Evolutionary conservation across 2,329 filamentous ascomycete species (phyloP), one percentile per base, ranked within the genome.

Genomic region (Pseudopyrenochaeta lycopersici): DNA sequence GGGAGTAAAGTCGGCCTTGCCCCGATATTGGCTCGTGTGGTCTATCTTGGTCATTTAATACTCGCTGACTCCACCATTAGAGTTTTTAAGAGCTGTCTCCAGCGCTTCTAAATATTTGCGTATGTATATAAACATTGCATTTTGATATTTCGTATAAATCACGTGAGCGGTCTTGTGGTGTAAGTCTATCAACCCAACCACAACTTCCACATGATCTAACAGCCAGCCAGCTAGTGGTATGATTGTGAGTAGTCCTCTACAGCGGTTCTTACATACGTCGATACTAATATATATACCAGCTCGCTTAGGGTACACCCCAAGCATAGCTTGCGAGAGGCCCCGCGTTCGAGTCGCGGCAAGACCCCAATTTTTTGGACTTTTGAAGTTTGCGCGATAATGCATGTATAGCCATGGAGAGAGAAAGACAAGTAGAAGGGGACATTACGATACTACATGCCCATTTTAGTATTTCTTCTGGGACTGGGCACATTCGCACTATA

Each of bases 281-380:
- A 17, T 15, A 7, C 33, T 36, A 36, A 36, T 15, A 36, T 36
- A 27, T 42, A 27, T 31, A 6, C 14, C 39, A 53, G 50, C 53
- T 46, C 47, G 51, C 50, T 46, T 53, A 56, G 53, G 56, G 50
- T 46, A 45, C 21, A 41, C 43, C 49, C 56, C 36, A 23, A 60
- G 54, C 50, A 57, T n/a, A 30, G 40, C 12, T 54, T 60, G 57
- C 57, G 57, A 60, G 57, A 60, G 57, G 57, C 47, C 57, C 57
- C 57, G 57, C 50, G 54, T 60, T 60, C 57, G 57, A 60, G 54
- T 60, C 54, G 54, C 57, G 57, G 57, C 48, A 60, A 47, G 57
- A 60, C 57, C 57, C 57, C 27, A 45, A 27, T 50, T 51, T 54
- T 58, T 52, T 47, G 30, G 9, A 2, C 11, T 23, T 47, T 14